Evolutionary conservation across 176 grass and related monocot species (phyloP).

Genomic region (Hyparrhenia diplandra): DNA sequence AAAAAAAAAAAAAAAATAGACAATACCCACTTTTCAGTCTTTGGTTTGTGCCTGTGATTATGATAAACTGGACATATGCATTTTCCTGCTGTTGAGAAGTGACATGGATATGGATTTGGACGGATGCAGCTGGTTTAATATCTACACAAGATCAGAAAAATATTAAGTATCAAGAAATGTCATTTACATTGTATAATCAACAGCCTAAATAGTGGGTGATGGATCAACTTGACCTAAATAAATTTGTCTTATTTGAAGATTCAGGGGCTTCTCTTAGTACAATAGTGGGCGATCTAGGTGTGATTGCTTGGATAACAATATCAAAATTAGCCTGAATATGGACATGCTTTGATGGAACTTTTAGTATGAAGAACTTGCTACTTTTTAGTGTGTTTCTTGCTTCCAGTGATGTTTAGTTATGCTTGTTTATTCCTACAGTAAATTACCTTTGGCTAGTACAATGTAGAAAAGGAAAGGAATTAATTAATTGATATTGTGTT

Average conservation of each 20-base stretch:
- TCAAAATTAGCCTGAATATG: neutral
- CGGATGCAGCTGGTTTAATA: neutral
- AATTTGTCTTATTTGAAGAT: neutral
- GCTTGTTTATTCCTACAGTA: neutral
- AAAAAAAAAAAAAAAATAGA: neutral
- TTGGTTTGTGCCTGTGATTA: neutral
- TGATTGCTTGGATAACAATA: neutral
- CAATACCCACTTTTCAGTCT: neutral
- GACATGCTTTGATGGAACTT: conserved; percentile 2
- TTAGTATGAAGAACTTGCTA: neutral
- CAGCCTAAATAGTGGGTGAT: no score
- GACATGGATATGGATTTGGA: neutral
- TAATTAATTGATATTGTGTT: conserved; percentile 1
- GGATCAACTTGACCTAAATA: neutral
- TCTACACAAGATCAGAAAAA: neutral
- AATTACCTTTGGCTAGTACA: neutral
- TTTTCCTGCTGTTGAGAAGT: neutral
- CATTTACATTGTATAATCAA: neutral
- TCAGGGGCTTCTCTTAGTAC: neutral
- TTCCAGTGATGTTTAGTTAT: neutral
- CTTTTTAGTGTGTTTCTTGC: neutral
- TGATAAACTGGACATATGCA: neutral
- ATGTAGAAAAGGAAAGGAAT: conserved; percentile 12
- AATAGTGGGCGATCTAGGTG: neutral
- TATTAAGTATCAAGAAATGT: neutral